Percentiles rank a stretch among this genome's conserved stretches.
These are phyloP conservation scores for Magnolia officinalis DNA, from an alignment of 164 flowering plant species.

Conservation along the genomic window DNA sequence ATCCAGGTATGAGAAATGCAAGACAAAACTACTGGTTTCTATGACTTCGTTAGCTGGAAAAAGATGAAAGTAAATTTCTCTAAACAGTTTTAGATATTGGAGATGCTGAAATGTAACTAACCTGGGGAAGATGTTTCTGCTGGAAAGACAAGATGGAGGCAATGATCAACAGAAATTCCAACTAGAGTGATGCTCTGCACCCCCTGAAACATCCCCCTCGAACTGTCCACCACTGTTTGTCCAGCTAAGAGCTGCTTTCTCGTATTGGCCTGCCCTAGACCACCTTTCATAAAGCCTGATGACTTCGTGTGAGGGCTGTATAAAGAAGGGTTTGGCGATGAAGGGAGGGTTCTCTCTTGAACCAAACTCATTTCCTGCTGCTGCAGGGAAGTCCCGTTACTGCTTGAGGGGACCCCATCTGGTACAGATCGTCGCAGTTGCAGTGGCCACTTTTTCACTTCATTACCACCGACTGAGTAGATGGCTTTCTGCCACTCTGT, in stretches of 20 bases:
- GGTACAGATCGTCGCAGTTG: slow-evolving; percentile 71
- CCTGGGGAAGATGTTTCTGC: slow-evolving; percentile 67
- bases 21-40: no score
- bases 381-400: slow-evolving; percentile 74
- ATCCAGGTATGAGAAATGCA: no score
- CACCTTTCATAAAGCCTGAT: slow-evolving; percentile 68
- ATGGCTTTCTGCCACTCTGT: slow-evolving; percentile 99
- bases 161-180: slow-evolving; percentile 71
- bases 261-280: slow-evolving; percentile 58
- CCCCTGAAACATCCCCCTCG: slow-evolving; percentile 86
- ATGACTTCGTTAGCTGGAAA: neutral
- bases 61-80: neutral
- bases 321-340: slow-evolving; percentile 70
- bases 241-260: slow-evolving; percentile 74
- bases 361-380: slow-evolving; percentile 80
- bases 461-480: slow-evolving; percentile 80
- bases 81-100: neutral
- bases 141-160: slow-evolving; percentile 62
- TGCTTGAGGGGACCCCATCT: slow-evolving; percentile 67
- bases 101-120: slow-evolving; percentile 17
- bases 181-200: slow-evolving; percentile 89
- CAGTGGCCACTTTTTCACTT: slow-evolving; percentile 88
- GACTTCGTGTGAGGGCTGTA: slow-evolving; percentile 70
- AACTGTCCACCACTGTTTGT: slow-evolving; percentile 49
- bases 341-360: slow-evolving; percentile 78